phyloP scores from a whole-genome alignment of 169 alveolate species.

The Eimeria praecox region DNA sequence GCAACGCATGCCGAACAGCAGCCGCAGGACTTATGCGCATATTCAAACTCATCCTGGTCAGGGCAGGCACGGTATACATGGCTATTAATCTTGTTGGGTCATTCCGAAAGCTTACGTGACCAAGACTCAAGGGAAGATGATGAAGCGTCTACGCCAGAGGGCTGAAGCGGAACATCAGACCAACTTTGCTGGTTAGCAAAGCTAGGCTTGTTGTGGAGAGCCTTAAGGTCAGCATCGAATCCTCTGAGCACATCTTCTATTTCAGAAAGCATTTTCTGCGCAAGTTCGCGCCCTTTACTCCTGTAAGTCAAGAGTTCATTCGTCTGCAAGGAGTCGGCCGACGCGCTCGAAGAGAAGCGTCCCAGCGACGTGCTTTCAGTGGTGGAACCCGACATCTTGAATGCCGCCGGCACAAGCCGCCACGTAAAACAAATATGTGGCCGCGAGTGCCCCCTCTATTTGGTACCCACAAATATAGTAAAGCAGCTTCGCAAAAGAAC shows the following conservation, averaged over 20 bases:
- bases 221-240: constrained; percentile 37
- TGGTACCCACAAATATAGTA: neutral
- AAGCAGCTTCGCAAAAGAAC: neutral
- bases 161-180: neutral
- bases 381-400: constrained; percentile 26
- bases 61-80: neutral
- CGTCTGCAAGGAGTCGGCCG: constrained; percentile 7
- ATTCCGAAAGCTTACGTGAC: neutral
- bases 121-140: constrained; percentile 6
- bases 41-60: neutral
- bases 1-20: neutral
- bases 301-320: neutral
- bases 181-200: neutral
- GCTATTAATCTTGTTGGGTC: neutral
- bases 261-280: constrained; percentile 66
- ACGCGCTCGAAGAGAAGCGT: neutral
- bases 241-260: constrained; percentile 29
- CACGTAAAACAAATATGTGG: neutral
- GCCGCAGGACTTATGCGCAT: neutral
- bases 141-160: neutral
- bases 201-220: constrained; percentile 18
- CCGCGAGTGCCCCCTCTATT: neutral
- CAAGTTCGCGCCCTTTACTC: constrained; percentile 45
- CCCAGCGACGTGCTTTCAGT: constrained; percentile 16
- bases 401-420: neutral